Conservation (phyloP, 2,329 filamentous ascomycete genomes). For the Epichloe glyceriae region DNA sequence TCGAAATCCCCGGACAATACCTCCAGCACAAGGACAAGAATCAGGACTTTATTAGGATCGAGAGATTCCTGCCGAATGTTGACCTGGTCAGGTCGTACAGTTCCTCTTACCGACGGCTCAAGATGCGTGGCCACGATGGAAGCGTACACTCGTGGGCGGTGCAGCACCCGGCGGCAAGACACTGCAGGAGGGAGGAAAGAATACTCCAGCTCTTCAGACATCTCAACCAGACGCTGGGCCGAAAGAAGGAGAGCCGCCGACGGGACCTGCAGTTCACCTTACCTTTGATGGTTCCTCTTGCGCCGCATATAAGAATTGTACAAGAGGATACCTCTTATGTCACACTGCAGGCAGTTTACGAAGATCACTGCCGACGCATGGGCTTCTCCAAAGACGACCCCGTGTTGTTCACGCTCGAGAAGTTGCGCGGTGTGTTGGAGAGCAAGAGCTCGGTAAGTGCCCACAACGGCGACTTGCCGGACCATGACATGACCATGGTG, state of each 20-base stretch:
- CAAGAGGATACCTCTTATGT: constrained; percentile 93
- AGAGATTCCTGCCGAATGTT: constrained; percentile 89
- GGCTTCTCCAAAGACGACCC: constrained; percentile 90
- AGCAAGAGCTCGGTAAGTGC: constrained; percentile 45
- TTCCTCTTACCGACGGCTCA: constrained; percentile 81
- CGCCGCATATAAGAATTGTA: constrained; percentile 87
- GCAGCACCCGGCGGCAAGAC: constrained; percentile 84
- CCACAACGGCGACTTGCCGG: background rate
- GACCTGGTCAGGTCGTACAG: constrained; percentile 85
- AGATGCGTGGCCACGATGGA: constrained; percentile 94
- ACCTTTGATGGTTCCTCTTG: constrained; percentile 88
- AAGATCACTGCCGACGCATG: constrained; percentile 84
- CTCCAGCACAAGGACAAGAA: constrained; percentile 97
- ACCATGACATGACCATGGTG: background rate
- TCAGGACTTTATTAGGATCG: constrained; percentile 93
- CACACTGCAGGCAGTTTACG: constrained; percentile 86
- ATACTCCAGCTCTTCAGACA: constrained; percentile 95
- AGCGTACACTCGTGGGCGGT: constrained; percentile 95
- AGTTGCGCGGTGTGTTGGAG: constrained; percentile 65
- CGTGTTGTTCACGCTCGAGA: constrained; percentile 89
- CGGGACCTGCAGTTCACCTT: constrained; percentile 94
- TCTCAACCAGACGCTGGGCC: constrained; percentile 82
- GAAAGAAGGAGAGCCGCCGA: constrained; percentile 88
- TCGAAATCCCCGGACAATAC: constrained; percentile 95
- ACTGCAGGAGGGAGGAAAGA: constrained; percentile 86